A percentile compares a stretch with the other conserved stretches of the same genome.
Evolutionary conservation across 2,329 filamentous ascomycete genomes (phyloP).

Genomic region (Calonectria pauciramosa): DNA sequence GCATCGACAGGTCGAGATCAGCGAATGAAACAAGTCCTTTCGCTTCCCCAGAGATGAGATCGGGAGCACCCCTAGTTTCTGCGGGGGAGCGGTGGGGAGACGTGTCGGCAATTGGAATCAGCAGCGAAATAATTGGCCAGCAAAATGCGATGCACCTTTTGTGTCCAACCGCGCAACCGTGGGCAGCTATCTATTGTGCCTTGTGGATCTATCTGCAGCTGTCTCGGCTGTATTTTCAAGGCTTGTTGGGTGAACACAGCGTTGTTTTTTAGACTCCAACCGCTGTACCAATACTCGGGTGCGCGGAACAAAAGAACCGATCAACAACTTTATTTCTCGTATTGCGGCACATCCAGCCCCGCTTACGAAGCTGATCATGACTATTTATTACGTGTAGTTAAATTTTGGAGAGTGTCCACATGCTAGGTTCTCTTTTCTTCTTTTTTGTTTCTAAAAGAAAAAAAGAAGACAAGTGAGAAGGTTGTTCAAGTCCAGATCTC

Average conservation of each 20-base stretch:
- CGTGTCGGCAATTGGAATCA: slow-evolving; percentile 34
- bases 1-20: not conserved
- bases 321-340: too few species aligned
- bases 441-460: too few species aligned
- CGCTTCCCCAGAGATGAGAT: slow-evolving; percentile 23
- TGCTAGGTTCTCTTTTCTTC: too few species aligned
- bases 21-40: slow-evolving; percentile 21
- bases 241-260: not conserved
- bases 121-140: slow-evolving; percentile 27
- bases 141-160: not conserved
- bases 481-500: too few species aligned
- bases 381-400: too few species aligned
- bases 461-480: too few species aligned
- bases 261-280: not conserved
- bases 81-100: slow-evolving; percentile 26
- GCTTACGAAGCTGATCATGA: too few species aligned
- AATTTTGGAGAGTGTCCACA: too few species aligned
- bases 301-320: too few species aligned
- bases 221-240: not conserved
- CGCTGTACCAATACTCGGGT: not conserved
- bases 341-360: too few species aligned
- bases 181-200: not conserved
- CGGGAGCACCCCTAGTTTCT: not conserved
- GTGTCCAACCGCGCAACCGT: not conserved
- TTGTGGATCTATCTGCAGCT: not conserved